phyloP scores from a whole-genome alignment of 441 rosid genomes.

The Codiaeum variegatum region DNA sequence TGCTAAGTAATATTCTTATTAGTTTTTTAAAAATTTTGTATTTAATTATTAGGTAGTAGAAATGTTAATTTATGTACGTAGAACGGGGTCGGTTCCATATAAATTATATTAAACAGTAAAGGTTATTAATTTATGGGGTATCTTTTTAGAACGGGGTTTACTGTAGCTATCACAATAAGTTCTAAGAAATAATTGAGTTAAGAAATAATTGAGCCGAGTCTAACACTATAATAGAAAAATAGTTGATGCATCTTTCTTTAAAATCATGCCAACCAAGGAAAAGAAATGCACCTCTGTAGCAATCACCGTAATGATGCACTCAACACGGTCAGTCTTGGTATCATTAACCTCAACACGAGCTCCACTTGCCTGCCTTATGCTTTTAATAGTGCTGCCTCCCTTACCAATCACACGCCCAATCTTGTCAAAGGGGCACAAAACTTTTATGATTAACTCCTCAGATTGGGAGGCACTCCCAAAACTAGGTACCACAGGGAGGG shows the following conservation, averaged over 20 bases:
- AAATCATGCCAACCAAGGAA: not conserved
- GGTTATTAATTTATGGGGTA: too few species aligned
- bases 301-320: constrained; percentile 63
- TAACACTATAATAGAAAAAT: not conserved
- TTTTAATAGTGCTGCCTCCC: constrained; percentile 87
- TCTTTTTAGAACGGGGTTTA: too few species aligned
- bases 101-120: too few species aligned
- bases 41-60: too few species aligned
- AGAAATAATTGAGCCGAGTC: not conserved
- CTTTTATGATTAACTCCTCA: constrained; percentile 63
- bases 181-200: too few species aligned
- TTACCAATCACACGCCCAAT: constrained; percentile 97
- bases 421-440: constrained; percentile 71
- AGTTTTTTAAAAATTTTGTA: too few species aligned
- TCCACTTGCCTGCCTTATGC: constrained; percentile 87
- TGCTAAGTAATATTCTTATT: too few species aligned
- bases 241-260: not conserved
- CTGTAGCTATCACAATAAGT: not conserved
- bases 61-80: too few species aligned
- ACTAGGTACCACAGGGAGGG: constrained; percentile 62
- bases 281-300: constrained; percentile 62
- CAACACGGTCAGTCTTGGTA: constrained; percentile 55
- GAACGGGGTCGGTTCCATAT: too few species aligned
- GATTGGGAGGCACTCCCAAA: constrained; percentile 48
- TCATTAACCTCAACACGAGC: constrained; percentile 87